These are phyloP conservation scores for Umbelopsis sp. DNA, from an alignment of 192 early-diverging fungal species.

Conservation along the genomic window DNA sequence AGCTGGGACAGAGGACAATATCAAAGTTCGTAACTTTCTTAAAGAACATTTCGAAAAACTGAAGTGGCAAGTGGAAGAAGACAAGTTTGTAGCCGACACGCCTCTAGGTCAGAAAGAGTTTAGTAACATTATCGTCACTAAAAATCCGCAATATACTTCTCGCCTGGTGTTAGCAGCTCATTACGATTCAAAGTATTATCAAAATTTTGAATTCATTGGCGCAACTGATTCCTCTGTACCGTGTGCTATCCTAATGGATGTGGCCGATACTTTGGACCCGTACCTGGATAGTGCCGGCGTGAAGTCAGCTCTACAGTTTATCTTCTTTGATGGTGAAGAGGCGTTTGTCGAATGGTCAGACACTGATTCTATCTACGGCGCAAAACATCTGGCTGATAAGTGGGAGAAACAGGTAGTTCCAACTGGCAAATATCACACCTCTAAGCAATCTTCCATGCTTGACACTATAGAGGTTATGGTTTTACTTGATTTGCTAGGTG, in stretches of 20 bases:
- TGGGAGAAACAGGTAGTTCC: constrained; percentile 62
- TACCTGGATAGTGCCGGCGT: constrained; percentile 51
- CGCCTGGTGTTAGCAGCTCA: constrained; percentile 89
- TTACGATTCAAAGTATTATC: constrained; percentile 88
- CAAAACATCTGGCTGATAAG: constrained; percentile 78
- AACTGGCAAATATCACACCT: constrained; percentile 18
- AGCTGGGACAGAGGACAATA: constrained; percentile 73
- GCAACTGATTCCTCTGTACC: constrained; percentile 92
- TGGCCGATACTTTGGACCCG: constrained; percentile 70
- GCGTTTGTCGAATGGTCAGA: constrained; percentile 77
- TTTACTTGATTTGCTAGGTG: constrained; percentile 86
- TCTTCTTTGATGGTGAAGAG: constrained; percentile 98
- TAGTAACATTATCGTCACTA: constrained; percentile 89
- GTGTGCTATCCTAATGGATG: constrained; percentile 86
- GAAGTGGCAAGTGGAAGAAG: constrained; percentile 80
- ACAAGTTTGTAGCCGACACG: constrained; percentile 75
- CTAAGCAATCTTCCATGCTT: constrained; percentile 44
- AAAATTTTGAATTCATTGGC: constrained; percentile 71
- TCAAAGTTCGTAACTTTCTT: constrained; percentile 71
- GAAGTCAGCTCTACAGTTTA: constrained; percentile 77
- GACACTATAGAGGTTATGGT: constrained; percentile 83
- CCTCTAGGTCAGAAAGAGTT: constrained; percentile 77
- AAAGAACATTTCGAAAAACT: constrained; percentile 62
- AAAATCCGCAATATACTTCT: constrained; percentile 69
- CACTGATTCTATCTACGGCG: constrained; percentile 89